Evolutionary conservation across 257 asterid species (phyloP).

Genomic region (Jacaranda mimosifolia): DNA sequence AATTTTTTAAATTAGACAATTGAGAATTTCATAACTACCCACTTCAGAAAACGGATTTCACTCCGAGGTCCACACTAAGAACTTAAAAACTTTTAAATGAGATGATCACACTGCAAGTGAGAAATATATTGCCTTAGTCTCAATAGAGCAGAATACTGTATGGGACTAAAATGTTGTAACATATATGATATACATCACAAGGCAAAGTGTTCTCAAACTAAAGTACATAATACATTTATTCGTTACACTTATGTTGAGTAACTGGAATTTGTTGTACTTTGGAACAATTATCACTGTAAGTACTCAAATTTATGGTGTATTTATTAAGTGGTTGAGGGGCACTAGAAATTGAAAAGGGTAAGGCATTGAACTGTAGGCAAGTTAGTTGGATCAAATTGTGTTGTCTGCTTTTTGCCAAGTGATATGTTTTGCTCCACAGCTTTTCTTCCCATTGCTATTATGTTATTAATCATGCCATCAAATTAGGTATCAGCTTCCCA

Average conservation of each 20-base stretch:
- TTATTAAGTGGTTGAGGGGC: conserved; percentile 37
- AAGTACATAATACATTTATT: not conserved
- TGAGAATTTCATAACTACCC: not conserved
- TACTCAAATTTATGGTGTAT: not conserved
- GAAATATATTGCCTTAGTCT: too few species aligned
- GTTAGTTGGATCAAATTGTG: conserved; percentile 40
- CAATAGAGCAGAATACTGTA: too few species aligned
- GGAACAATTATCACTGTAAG: not conserved
- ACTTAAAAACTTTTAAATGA: not conserved
- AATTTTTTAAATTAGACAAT: too few species aligned
- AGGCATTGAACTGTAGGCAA: conserved; percentile 12
- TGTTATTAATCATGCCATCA: conserved; percentile 36
- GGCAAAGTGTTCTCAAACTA: not conserved
- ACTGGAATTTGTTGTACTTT: not conserved
- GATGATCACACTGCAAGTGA: too few species aligned
- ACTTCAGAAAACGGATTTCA: too few species aligned
- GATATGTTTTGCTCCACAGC: conserved; percentile 17
- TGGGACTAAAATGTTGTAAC: too few species aligned
- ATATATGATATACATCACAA: too few species aligned
- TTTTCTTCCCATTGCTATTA: not conserved
- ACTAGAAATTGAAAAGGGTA: not conserved
- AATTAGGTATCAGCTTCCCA: conserved; percentile 38
- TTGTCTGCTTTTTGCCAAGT: conserved; percentile 38
- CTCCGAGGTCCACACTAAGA: not conserved
- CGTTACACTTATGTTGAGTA: not conserved